Base-by-base conservation (phyloP, 352 stramenopile genomes). In the Lagenidium sp. region DNA sequence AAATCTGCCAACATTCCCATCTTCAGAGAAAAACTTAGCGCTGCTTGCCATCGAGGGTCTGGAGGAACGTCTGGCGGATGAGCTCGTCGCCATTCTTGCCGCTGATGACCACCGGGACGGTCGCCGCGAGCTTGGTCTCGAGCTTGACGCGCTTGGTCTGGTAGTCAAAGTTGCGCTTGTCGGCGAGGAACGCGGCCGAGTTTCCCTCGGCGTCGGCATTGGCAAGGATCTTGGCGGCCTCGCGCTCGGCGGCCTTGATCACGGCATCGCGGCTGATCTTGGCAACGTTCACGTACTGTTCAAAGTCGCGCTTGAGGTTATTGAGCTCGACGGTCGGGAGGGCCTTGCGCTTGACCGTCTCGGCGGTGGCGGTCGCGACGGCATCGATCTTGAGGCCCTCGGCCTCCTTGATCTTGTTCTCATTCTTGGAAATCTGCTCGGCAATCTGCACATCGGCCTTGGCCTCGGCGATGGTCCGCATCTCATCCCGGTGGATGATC, bases 21-120 rank as follows among this genome's bases (percentile, higher is more conserved):
- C n/a, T n/a, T n/a, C n/a, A n/a, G n/a, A n/a, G n/a, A n/a, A n/a
- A n/a, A n/a, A n/a, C n/a, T n/a, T n/a, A n/a, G n/a, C n/a, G n/a
- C n/a, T 40, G 47, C 47, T 54, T 54, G 30, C 24, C 47, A 20
- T 71, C 56, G 15, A 71, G 48, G 28, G 55, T 79, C 49, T 79
- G 65, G 15, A 81, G 53, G 22, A 83, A 55, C 2, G 65, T 68
- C 36, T 77, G 60, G 31, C 72, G 71, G 37, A 94, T 90, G 36
- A 94, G 61, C 8, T 79, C 72, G 52, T 89, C 78, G 35, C 81
- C 81, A 43, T 85, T 84, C 48, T 90, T 87, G 50, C 81, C 81
- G 50, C 73, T 87, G 38, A 94, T 84, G 10, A 94, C 74, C 47
- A 91, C 59, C 10, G 78, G 76, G 13, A 85, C 62, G 8, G 57